These are phyloP conservation scores for Neofusicoccum cordaticola DNA, from an alignment of 2,329 filamentous ascomycete genomes.

Conservation along the genomic window DNA sequence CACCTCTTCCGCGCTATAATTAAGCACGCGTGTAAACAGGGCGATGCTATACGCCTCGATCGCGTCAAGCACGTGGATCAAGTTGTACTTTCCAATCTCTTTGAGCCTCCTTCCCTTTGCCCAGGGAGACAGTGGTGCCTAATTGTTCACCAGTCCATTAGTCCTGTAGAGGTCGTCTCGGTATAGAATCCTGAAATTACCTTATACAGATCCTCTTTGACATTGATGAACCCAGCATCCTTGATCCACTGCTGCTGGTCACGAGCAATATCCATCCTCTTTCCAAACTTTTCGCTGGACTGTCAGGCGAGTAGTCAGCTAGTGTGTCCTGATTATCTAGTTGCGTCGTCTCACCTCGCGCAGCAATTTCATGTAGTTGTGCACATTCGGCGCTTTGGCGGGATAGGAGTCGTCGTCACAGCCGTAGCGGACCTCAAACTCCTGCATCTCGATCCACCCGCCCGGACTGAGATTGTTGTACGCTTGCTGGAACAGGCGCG, in stretches of 20 bases:
- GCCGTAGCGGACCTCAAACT: slow-evolving; percentile 8
- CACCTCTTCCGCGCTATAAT: slow-evolving; percentile 10
- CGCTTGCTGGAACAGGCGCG: slow-evolving; percentile 45
- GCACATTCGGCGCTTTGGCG: slow-evolving; percentile 23
- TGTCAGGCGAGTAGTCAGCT: neutral
- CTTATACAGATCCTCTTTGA: slow-evolving; percentile 44
- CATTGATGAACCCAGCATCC: slow-evolving; percentile 54
- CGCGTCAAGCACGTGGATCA: slow-evolving; percentile 34
- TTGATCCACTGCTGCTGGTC: slow-evolving; percentile 44
- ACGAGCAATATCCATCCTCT: slow-evolving; percentile 36
- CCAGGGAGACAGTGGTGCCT: slow-evolving; percentile 32
- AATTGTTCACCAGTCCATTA: too few species aligned
- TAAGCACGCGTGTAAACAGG: slow-evolving; percentile 28
- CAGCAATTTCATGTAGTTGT: slow-evolving; percentile 21
- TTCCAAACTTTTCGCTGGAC: slow-evolving; percentile 22
- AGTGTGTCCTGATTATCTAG: accelerated
- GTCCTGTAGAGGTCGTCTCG: too few species aligned
- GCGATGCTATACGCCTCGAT: slow-evolving; percentile 38
- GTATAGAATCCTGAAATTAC: neutral
- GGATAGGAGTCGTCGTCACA: slow-evolving; percentile 17
- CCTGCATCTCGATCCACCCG: slow-evolving; percentile 49
- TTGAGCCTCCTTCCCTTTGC: slow-evolving; percentile 31
- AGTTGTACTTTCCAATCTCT: slow-evolving; percentile 32
- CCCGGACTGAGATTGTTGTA: slow-evolving; percentile 42
- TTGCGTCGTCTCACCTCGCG: neutral